Evolutionary conservation across 768 basidiomycete species (phyloP).

Genomic region (Leccinum uliginosum): DNA sequence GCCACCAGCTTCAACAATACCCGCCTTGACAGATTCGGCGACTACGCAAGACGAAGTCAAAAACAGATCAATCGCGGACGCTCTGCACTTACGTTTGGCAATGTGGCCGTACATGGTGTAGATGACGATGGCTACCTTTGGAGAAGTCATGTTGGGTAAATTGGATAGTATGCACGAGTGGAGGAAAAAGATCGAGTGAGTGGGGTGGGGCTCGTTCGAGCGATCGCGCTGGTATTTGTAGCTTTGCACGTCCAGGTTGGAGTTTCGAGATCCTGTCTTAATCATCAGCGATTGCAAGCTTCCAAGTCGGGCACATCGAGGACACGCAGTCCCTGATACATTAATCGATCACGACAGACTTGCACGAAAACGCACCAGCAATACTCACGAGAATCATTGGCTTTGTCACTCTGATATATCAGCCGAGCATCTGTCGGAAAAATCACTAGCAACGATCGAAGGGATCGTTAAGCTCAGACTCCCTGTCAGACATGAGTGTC

Average conservation of each 20-base stretch:
- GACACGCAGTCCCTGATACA: slow-evolving; percentile 8
- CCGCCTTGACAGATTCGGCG: slow-evolving; percentile 50
- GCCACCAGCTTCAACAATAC: slow-evolving; percentile 48
- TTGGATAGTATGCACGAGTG: not conserved
- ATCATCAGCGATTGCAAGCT: not conserved
- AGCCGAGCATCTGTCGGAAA: not conserved
- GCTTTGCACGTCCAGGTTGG: not conserved
- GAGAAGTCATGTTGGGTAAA: slow-evolving; percentile 38
- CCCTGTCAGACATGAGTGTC: not conserved
- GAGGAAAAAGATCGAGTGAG: not conserved
- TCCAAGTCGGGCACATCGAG: slow-evolving; percentile 8
- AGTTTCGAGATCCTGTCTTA: slow-evolving; percentile 1
- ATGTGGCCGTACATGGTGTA: slow-evolving; percentile 76
- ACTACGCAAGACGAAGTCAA: slow-evolving; percentile 38
- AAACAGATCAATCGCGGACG: not conserved
- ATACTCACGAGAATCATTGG: slow-evolving; percentile 15
- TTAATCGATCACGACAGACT: not conserved
- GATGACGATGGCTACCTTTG: slow-evolving; percentile 62
- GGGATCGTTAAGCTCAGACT: not conserved
- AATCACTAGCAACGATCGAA: not conserved
- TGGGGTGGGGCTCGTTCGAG: not conserved
- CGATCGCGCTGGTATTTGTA: slow-evolving; percentile 14
- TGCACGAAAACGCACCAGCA: slow-evolving; percentile 7
- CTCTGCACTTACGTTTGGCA: slow-evolving; percentile 48
- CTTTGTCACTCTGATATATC: not conserved